These are phyloP conservation scores for Nothophaeocryptopus gaeumannii DNA, from an alignment of 2,329 filamentous ascomycete species.

Conservation along the genomic window DNA sequence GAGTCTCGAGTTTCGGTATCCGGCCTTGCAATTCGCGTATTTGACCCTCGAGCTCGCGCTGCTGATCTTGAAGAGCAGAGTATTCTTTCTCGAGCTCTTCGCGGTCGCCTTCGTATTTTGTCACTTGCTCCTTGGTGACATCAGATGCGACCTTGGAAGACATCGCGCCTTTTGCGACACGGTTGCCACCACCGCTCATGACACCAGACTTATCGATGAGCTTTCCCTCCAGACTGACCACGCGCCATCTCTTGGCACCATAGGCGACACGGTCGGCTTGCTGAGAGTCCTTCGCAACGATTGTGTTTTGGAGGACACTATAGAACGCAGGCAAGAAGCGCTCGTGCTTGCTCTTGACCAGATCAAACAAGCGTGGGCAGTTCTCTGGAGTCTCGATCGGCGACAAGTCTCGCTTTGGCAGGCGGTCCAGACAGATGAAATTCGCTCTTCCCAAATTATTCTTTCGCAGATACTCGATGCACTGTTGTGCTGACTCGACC, in stretches of 20 bases:
- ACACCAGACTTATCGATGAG: slow-evolving; percentile 97
- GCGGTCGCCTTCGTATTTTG: slow-evolving; percentile 80
- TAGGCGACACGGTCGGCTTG: slow-evolving; percentile 98
- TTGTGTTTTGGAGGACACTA: slow-evolving; percentile 88
- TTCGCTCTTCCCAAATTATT: slow-evolving; percentile 95
- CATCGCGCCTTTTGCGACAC: slow-evolving; percentile 90
- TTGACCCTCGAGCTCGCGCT: slow-evolving; percentile 71
- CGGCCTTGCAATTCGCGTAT: slow-evolving; percentile 71
- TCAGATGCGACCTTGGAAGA: slow-evolving; percentile 91
- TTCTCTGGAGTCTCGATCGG: slow-evolving; percentile 85
- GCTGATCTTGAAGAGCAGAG: slow-evolving; percentile 78
- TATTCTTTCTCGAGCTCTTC: slow-evolving; percentile 82
- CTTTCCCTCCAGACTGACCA: slow-evolving; percentile 91
- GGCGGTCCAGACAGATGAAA: slow-evolving; percentile 91
- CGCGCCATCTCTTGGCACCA: slow-evolving; percentile 87
- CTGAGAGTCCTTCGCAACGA: slow-evolving; percentile 88
- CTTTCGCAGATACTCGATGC: slow-evolving; percentile 95
- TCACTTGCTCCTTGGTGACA: slow-evolving; percentile 81
- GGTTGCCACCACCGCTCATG: slow-evolving; percentile 94
- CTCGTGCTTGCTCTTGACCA: slow-evolving; percentile 84
- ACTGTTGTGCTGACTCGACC: slow-evolving; percentile 93
- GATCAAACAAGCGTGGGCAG: slow-evolving; percentile 86
- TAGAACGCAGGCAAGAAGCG: slow-evolving; percentile 89
- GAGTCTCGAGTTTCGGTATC: slow-evolving; percentile 81
- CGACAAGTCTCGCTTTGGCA: slow-evolving; percentile 73